Conservation (phyloP, 805 yeast species). For the Helenozyma baotianmanensis region DNA sequence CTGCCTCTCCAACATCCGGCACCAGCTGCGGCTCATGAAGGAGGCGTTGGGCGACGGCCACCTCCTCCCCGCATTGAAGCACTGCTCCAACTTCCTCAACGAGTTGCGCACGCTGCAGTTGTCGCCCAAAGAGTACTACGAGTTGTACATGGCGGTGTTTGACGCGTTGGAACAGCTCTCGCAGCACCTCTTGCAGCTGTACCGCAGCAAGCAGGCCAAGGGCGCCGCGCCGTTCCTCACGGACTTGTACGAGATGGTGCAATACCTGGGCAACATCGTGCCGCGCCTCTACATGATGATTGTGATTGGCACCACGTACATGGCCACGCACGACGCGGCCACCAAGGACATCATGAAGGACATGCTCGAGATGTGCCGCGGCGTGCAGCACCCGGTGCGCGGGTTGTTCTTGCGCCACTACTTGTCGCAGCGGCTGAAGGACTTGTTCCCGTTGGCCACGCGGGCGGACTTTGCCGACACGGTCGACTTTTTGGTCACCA, state of each 20-base stretch:
- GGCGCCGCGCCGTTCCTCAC: constrained; percentile 47
- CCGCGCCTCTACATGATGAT: constrained; percentile 94
- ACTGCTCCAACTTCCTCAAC: constrained; percentile 74
- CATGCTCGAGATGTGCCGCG: constrained; percentile 96
- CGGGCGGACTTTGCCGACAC: constrained; percentile 53
- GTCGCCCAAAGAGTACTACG: constrained; percentile 91
- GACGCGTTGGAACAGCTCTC: constrained; percentile 75
- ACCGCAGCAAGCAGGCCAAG: constrained; percentile 53
- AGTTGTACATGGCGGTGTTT: constrained; percentile 75
- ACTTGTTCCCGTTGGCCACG: constrained; percentile 45
- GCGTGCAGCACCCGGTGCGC: constrained; percentile 91
- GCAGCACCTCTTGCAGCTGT: constrained; percentile 58
- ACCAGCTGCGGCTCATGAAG: constrained; percentile 72
- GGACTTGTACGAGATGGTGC: constrained; percentile 90
- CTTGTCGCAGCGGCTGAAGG: constrained; percentile 77
- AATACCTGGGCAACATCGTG: constrained; percentile 88
- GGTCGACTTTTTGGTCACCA: constrained; percentile 73
- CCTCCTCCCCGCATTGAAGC: constrained; percentile 83
- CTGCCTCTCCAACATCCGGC: constrained; percentile 46
- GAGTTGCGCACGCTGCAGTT: constrained; percentile 74
- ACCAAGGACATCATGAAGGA: constrained; percentile 84
- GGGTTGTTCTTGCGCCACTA: constrained; percentile 90
- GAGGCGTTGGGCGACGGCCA: constrained; percentile 61
- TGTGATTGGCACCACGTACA: constrained; percentile 87
- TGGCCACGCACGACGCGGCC: constrained; percentile 75